Evolutionary conservation across 495 filamentous ascomycete species (phyloP), one percentile per base, ranked within the genome.

Genomic region (Podospora fimiseda): DNA sequence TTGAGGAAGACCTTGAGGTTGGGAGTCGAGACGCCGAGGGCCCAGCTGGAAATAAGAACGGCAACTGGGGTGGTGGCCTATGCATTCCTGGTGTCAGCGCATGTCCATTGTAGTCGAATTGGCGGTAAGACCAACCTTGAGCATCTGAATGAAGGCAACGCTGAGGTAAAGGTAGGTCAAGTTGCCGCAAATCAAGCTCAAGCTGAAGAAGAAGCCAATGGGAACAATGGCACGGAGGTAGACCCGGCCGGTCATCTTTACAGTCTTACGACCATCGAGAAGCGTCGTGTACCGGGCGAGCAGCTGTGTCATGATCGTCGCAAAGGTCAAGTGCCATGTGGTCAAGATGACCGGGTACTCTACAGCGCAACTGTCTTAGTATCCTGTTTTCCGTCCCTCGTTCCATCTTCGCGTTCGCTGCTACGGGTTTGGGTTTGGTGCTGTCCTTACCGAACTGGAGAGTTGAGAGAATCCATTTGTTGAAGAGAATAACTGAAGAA

Each of bases 131-230:
- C 77, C 48, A 52, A 86, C 85, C 88, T 96, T 96, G 62, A 96
- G 80, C 90, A 96, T 96, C 76, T 96, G 90, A 68, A 96, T 96
- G 71, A 96, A 96, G 41, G 90, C 82, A 55, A 95, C 90, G 62
- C 85, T 88, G 55, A 96, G 81, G 71, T 93, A 94, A 46, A 96
- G 75, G 65, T 95, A 96, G 51, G 91, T 88, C 65, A 91, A 77
- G 73, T 96, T 95, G 53, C 90, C 87, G 72, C 88, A 95, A 63
- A 96, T 95, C 80, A 96, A 80, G 69, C 86, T 90, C 74, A 95
- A 74, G 72, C 85, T 89, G 80, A 95, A 96, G 77, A 92, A 91
- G 52, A 94, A 65, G 55, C 90, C 90, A 64, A 96, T 95, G 21
- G 90, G 90, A 27, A 95, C 85, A 61, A 96, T 95, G 21, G 89